Conservation (phyloP, 345 rosid genomes). For the Psidium guajava region DNA sequence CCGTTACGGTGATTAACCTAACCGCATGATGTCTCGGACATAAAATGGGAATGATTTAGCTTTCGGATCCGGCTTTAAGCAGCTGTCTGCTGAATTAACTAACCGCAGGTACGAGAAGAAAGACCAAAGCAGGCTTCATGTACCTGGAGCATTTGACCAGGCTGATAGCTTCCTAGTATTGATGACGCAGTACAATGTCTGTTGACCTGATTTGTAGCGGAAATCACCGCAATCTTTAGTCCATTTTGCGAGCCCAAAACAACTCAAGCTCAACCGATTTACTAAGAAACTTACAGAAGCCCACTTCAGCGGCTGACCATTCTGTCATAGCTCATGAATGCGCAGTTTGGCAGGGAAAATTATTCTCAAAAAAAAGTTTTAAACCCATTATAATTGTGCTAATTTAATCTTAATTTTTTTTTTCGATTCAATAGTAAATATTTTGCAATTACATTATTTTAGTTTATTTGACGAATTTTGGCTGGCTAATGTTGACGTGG, state of each 20-base stretch:
- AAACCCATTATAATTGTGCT: no score
- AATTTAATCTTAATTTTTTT: no score
- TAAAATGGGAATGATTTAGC: background rate
- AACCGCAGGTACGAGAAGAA: background rate
- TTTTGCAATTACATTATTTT: no score
- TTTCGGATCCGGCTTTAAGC: background rate
- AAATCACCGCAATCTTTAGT: background rate
- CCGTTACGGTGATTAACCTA: background rate
- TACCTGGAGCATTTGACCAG: background rate
- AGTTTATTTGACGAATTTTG: no score
- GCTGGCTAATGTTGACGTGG: no score
- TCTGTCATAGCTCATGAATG: background rate
- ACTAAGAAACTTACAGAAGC: background rate
- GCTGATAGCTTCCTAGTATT: background rate
- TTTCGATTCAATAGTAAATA: no score
- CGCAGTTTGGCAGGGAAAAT: background rate
- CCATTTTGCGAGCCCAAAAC: background rate
- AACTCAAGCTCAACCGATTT: background rate
- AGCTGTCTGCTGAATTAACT: background rate
- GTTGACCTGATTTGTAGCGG: background rate
- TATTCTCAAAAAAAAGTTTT: no score
- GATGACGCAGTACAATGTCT: background rate
- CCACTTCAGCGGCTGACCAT: background rate
- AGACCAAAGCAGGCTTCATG: background rate
- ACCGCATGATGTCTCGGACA: background rate